Evolutionary conservation across 2,329 filamentous ascomycete genomes (phyloP).

Genomic region (Ophiostoma tasmaniense): DNA sequence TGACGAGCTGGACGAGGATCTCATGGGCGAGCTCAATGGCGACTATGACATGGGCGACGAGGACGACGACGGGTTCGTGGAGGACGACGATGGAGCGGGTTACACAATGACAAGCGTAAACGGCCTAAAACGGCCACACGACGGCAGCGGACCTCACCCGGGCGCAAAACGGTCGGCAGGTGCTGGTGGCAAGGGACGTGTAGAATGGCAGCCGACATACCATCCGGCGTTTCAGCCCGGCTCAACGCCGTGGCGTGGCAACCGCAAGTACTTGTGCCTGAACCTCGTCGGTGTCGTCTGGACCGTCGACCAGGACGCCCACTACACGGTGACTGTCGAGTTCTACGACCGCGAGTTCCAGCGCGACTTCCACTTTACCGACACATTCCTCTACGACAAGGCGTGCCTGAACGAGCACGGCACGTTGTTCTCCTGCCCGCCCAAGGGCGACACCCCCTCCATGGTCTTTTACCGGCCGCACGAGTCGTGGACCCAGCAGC

Average conservation of each 20-base stretch:
- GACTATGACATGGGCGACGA: constrained; percentile 46
- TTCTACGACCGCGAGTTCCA: constrained; percentile 94
- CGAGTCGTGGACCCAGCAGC: constrained; percentile 85
- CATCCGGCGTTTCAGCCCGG: constrained; percentile 89
- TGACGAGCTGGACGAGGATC: constrained; percentile 13
- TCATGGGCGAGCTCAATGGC: not conserved
- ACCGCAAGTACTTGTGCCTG: constrained; percentile 84
- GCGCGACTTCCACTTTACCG: constrained; percentile 94
- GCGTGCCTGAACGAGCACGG: constrained; percentile 84
- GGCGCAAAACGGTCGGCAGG: constrained; percentile 38
- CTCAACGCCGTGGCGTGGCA: constrained; percentile 90
- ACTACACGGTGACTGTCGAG: constrained; percentile 90
- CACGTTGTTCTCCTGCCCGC: constrained; percentile 73
- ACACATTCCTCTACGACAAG: constrained; percentile 92
- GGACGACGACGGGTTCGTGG: constrained; percentile 69
- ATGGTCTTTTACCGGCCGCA: constrained; percentile 94
- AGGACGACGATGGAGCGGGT: constrained; percentile 90
- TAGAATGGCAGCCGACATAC: constrained; percentile 50
- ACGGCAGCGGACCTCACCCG: constrained; percentile 31
- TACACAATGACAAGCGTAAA: constrained; percentile 50
- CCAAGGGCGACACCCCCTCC: constrained; percentile 50
- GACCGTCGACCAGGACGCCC: constrained; percentile 91
- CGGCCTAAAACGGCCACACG: constrained; percentile 40
- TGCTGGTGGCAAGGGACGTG: constrained; percentile 24
- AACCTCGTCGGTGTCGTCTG: constrained; percentile 93